A percentile compares a stretch with the other conserved stretches of the same genome.
Conservation (phyloP, 2,329 filamentous ascomycete species). For the Pseudocercospora pini-densiflorae region DNA sequence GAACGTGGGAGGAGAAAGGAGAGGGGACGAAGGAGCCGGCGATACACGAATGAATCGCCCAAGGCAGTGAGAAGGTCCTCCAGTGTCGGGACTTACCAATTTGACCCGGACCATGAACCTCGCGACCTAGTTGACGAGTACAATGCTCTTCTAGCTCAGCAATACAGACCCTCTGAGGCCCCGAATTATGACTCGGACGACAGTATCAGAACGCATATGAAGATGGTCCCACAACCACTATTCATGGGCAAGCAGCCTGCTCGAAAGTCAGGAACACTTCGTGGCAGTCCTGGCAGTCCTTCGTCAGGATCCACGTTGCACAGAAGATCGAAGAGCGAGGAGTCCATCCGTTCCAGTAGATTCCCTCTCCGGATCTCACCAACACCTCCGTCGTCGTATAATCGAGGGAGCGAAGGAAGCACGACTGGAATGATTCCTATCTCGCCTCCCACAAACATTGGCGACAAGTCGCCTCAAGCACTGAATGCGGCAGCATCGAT, state of each 20-base stretch:
- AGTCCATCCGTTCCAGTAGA: constrained; percentile 10
- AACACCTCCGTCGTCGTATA: constrained; percentile 8
- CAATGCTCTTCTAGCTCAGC: constrained; percentile 32
- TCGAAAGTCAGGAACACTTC: constrained; percentile 2
- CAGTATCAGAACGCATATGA: constrained; percentile 36
- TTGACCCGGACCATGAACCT: not conserved
- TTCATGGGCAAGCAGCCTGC: constrained; percentile 31
- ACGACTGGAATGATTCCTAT: constrained; percentile 40
- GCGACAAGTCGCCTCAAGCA: not conserved
- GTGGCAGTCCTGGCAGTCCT: not conserved
- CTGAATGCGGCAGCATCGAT: not conserved
- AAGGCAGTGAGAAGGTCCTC: not conserved
- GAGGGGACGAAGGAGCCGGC: constrained; percentile 15
- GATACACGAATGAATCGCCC: not conserved
- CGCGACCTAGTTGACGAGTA: constrained; percentile 29
- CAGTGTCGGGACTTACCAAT: not conserved
- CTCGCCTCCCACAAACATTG: constrained; percentile 34
- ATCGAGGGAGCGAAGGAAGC: constrained; percentile 25
- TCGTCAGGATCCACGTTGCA: not conserved
- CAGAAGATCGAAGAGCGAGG: not conserved
- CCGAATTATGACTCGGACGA: constrained; percentile 27
- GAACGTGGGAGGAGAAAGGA: constrained; percentile 25
- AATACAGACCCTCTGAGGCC: constrained; percentile 14
- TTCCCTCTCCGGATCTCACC: constrained; percentile 31
- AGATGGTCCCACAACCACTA: constrained; percentile 39